Conservation (phyloP, 352 stramenopile species). For the Phytophthora melonis region DNA sequence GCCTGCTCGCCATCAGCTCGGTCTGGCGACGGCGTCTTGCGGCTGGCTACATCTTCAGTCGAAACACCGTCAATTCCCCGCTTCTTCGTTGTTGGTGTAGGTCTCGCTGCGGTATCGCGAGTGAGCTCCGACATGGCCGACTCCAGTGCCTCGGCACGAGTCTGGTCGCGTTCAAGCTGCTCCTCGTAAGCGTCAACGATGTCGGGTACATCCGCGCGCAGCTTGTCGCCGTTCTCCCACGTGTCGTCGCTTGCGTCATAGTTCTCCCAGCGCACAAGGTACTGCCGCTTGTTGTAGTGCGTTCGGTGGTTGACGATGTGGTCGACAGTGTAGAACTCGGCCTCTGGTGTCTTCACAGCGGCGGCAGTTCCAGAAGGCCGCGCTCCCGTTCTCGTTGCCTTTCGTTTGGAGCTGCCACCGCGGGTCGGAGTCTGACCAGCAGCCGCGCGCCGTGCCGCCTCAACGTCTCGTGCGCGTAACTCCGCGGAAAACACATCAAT, state of each 20-base stretch:
- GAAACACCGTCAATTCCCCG: background rate
- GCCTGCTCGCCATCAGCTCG: slow-evolving; percentile 17
- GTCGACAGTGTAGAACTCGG: slow-evolving; percentile 62
- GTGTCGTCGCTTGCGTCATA: slow-evolving; percentile 75
- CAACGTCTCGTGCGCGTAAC: slow-evolving; percentile 10
- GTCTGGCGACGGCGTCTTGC: background rate
- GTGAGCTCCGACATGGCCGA: slow-evolving; percentile 20
- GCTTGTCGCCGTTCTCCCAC: slow-evolving; percentile 62
- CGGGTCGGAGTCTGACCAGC: background rate
- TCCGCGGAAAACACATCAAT: slow-evolving; percentile 44
- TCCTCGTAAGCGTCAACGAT: slow-evolving; percentile 69
- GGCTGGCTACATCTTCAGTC: slow-evolving; percentile 10
- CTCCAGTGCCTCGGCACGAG: slow-evolving; percentile 15
- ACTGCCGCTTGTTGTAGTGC: slow-evolving; percentile 55
- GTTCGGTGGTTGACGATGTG: slow-evolving; percentile 65
- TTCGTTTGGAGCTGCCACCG: slow-evolving; percentile 3
- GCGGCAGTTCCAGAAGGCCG: background rate
- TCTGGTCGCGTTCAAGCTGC: slow-evolving; percentile 14
- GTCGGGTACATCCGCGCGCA: slow-evolving; percentile 58
- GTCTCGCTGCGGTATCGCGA: slow-evolving; percentile 5
- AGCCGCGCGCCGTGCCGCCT: background rate
- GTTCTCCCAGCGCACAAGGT: slow-evolving; percentile 74
- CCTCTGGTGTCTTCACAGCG: background rate
- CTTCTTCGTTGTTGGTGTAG: slow-evolving; percentile 17
- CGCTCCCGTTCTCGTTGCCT: slow-evolving; percentile 16